A percentile compares a stretch with the other conserved stretches of the same genome.
Evolutionary conservation across 225 moss, liverwort and hornwort genomes (phyloP).

Genomic region (Polytrichum commune): DNA sequence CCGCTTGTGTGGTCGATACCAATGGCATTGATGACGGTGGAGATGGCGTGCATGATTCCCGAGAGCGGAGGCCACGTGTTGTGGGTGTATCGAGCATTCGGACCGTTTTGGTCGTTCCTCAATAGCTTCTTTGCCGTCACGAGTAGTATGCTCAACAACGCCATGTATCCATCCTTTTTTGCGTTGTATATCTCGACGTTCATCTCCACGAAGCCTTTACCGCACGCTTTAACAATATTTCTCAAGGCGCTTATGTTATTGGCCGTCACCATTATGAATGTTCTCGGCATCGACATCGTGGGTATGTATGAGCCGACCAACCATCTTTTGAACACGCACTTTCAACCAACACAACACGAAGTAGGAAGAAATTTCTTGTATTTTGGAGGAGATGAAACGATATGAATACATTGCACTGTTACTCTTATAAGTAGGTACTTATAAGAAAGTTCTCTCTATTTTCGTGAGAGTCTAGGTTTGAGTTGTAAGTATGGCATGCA

Average conservation of each 20-base stretch:
- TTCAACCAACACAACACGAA: too few relatives aligned
- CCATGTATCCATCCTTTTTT: conserved; percentile 65
- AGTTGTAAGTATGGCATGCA: too few relatives aligned
- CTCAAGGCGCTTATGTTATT: conserved; percentile 51
- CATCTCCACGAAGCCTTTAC: conserved; percentile 16
- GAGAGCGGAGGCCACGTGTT: conserved; percentile 90
- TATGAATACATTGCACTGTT: too few relatives aligned
- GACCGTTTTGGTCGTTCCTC: conserved; percentile 73
- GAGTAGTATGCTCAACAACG: conserved; percentile 65
- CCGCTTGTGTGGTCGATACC: conserved; percentile 58
- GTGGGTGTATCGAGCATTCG: conserved; percentile 92
- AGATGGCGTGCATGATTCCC: conserved; percentile 87
- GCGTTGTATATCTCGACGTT: conserved; percentile 43
- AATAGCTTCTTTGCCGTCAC: conserved; percentile 84
- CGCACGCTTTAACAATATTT: conserved; percentile 32
- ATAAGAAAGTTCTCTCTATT: too few relatives aligned
- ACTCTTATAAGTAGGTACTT: too few relatives aligned
- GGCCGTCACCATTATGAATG: conserved; percentile 53
- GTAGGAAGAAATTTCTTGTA: too few relatives aligned
- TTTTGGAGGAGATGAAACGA: too few relatives aligned
- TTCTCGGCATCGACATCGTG: conserved; percentile 67
- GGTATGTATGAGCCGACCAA: conserved; percentile 42
- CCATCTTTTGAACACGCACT: too few relatives aligned
- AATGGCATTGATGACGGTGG: conserved; percentile 63
- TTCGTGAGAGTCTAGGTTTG: too few relatives aligned